A percentile compares a stretch with the other conserved stretches of the same genome.
Evolutionary conservation across 257 asterid genomes (phyloP).

Genomic region (Capsicum chinense): DNA sequence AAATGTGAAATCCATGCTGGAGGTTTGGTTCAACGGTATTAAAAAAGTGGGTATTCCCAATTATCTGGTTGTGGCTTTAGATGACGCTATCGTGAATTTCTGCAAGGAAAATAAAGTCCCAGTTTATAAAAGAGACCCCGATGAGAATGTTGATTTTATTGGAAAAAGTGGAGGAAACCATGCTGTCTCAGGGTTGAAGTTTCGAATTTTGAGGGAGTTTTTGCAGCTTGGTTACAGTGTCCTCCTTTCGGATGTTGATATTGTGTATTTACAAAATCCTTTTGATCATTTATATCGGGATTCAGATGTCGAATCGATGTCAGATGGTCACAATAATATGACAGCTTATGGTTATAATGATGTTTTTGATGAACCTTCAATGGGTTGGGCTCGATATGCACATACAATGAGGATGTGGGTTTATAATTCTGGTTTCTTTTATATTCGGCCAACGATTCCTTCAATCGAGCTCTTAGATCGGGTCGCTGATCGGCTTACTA

Average conservation of each 20-base stretch:
- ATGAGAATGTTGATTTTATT: slow-evolving; percentile 33
- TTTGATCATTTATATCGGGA: slow-evolving; percentile 41
- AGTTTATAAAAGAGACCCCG: slow-evolving; percentile 39
- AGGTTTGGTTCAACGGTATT: slow-evolving; percentile 40
- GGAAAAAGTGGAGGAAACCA: slow-evolving; percentile 41
- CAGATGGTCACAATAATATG: slow-evolving; percentile 38
- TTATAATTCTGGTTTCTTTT: slow-evolving; percentile 41
- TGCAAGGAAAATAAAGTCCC: slow-evolving; percentile 40
- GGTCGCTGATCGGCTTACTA: slow-evolving; percentile 41
- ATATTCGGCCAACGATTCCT: slow-evolving; percentile 40
- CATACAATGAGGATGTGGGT: slow-evolving; percentile 46
- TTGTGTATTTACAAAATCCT: slow-evolving; percentile 40
- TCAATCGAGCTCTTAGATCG: slow-evolving; percentile 41
- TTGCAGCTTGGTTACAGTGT: slow-evolving; percentile 41
- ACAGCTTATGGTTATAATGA: slow-evolving; percentile 43
- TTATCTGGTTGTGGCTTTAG: slow-evolving; percentile 41
- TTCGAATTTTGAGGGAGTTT: slow-evolving; percentile 38
- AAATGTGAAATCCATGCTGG: slow-evolving; percentile 41
- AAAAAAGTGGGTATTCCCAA: slow-evolving; percentile 39
- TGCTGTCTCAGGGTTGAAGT: slow-evolving; percentile 42
- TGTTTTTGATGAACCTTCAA: slow-evolving; percentile 39
- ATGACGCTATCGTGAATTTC: slow-evolving; percentile 35
- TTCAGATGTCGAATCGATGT: slow-evolving; percentile 43
- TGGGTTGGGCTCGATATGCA: slow-evolving; percentile 47
- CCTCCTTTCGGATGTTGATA: slow-evolving; percentile 41